Evolutionary conservation across 169 alveolate genomes (phyloP), one percentile per base, ranked within the genome.

Genomic region (Plasmodium fragile): DNA sequence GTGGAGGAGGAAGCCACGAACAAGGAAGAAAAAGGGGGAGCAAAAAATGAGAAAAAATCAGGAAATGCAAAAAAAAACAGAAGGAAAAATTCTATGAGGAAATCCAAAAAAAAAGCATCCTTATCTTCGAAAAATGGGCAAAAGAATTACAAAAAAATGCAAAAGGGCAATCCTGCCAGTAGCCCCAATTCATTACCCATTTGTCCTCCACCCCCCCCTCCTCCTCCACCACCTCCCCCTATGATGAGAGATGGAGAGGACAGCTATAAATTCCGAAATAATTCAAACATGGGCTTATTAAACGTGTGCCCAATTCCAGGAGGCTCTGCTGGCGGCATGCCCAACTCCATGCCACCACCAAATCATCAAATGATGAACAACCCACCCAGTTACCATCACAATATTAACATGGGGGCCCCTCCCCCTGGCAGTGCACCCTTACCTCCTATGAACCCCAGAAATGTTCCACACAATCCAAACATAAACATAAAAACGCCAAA

Each of bases 221-320:
- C 73, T 30, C 92, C 92, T 52, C 92, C 92, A 22, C 92, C 92
- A 25, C 92, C 92, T 3, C 92, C 92, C 3, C 82, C 92, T 36
- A 22, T 82, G 8, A 34, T 55, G 52, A 70, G 73, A 82, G 82
- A 70, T 25, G 73, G 73, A 6, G 41, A 18, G 75, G 72, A 69
- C 18, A 82, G 30, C 34, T 82, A 81, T 79, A 82, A 82, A 13
- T 82, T 22, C 32, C 22, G 81, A 36, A 82, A 82, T 28, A 41
- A 5, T 45, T 18, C 39, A 10, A 79, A 18, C 65, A 22, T 79
- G 43, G 65, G 75, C 7, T 65, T 65, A 22, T 28, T 65, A 18
- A 65, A 18, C 39, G 2, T 10, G 3, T 65, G 75, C 36, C 4
- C 75, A 65, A 25, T 28, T 18, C 75, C 36, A 5, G 75, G 75